Percentiles rank a stretch among this genome's conserved stretches.
Conservation (phyloP, 805 yeast species). For the Wickerhamiella sergipiensis region DNA sequence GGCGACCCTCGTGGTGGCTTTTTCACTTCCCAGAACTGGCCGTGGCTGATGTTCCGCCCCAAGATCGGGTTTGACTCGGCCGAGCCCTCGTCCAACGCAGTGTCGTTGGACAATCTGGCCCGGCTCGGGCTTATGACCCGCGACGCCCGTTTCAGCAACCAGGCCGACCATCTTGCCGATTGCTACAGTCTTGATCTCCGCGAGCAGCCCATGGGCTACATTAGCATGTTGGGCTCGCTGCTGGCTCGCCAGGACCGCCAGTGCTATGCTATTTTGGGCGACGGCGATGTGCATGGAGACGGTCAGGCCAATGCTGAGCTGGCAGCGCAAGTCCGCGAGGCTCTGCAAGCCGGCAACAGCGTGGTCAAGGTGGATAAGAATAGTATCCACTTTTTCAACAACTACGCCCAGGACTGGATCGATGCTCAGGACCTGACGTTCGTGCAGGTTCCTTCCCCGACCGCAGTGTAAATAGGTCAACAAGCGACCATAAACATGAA, state of each 20-base stretch:
- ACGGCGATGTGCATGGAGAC: background rate
- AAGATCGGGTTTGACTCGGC: constrained; percentile 26
- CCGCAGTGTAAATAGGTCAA: background rate
- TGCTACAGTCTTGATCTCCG: constrained; percentile 11
- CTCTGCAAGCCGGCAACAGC: background rate
- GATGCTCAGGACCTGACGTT: background rate
- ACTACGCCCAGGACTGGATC: background rate
- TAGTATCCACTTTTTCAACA: background rate
- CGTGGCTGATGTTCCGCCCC: constrained; percentile 23
- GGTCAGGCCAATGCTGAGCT: background rate
- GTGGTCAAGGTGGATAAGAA: background rate
- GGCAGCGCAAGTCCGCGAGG: background rate
- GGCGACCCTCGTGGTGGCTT: constrained; percentile 26
- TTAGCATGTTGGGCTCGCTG: background rate
- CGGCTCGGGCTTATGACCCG: constrained; percentile 17
- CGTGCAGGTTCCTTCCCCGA: background rate
- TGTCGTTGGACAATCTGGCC: constrained; percentile 22
- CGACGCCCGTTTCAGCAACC: constrained; percentile 5
- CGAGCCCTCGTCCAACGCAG: constrained; percentile 27
- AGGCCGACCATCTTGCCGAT: constrained; percentile 7
- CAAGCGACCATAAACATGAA: background rate
- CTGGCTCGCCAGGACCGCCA: background rate
- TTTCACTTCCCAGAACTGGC: constrained; percentile 17
- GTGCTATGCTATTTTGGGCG: background rate
- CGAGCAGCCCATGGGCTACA: constrained; percentile 12